These are phyloP conservation scores for Didymella pinodella DNA, from an alignment of 2,329 filamentous ascomycete genomes.

Conservation along the genomic window DNA sequence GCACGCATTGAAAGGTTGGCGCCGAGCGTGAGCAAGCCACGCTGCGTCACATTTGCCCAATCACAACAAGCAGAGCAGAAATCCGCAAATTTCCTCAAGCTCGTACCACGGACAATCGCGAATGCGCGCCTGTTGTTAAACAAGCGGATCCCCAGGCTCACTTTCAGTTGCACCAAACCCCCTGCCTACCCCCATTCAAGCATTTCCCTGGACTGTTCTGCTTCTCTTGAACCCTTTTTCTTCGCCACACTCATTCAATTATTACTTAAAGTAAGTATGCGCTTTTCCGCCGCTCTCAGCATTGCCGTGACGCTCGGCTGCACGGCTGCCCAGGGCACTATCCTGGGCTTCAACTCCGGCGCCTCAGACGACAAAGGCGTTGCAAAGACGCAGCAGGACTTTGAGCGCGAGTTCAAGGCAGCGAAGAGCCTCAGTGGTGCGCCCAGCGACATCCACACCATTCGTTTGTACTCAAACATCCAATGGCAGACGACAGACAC, in stretches of 20 bases:
- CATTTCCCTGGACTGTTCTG: background rate
- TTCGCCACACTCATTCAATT: conserved; percentile 19
- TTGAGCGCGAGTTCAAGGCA: conserved; percentile 72
- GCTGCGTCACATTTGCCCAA: conserved; percentile 13
- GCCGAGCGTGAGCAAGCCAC: conserved; percentile 15
- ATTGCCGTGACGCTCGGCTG: conserved; percentile 34
- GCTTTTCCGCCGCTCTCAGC: conserved; percentile 31
- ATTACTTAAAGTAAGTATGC: conserved; percentile 25
- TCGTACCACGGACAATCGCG: conserved; percentile 10
- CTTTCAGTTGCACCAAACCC: conserved; percentile 3
- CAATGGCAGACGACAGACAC: conserved; percentile 70
- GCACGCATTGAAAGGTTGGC: conserved; percentile 13
- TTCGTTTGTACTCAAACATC: conserved; percentile 76
- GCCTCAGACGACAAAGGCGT: conserved; percentile 39
- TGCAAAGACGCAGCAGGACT: conserved; percentile 69
- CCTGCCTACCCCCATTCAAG: background rate
- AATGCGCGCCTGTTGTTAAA: conserved; percentile 15
- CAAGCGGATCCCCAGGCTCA: conserved; percentile 17
- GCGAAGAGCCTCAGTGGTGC: conserved; percentile 70
- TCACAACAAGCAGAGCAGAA: background rate
- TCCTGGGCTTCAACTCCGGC: conserved; percentile 48
- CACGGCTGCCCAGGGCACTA: conserved; percentile 32
- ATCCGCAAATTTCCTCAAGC: conserved; percentile 13
- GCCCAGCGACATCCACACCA: conserved; percentile 70
- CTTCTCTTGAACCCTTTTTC: background rate